Base-by-base conservation (phyloP, 306 rosid species). In the Myrica gale region DNA sequence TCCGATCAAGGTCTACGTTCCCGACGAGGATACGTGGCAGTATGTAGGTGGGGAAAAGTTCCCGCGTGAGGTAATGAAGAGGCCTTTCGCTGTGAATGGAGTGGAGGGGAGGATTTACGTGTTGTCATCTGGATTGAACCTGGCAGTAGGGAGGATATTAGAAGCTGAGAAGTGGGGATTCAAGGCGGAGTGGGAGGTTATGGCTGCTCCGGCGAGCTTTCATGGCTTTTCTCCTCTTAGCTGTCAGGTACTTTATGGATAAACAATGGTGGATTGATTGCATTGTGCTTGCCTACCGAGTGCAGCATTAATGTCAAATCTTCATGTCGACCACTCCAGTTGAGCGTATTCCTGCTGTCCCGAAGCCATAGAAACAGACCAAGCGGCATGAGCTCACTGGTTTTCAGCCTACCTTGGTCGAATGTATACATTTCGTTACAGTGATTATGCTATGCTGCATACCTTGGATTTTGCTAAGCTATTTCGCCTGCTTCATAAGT, bases 181-280 rank as follows among this genome's bases (percentile, higher is more conserved):
- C 17, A 74, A 32, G 61, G 71, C 86, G 55, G 86, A 65, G 79
- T 89, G 95, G 95, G 79, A 81, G 63, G 85, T 91, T 0, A 3
- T 88, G 73, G 77, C 85, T 12, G 92, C 89, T 51, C 85, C 90
- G 0, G 16, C 37, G 8, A 76, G 72, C 5, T 91, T 89, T 7
- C 19, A 69, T 0, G 84, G 83, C 1, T 86, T 89, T 8, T 23
- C 83, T 0, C 88, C 95, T 15, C 80, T 44, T 20, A 80, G 70
- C 68, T 88, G 87, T 61, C 90, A 86, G 77, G 61, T 91, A 44
- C 72, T 91, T 9, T 79, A 82, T 74, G 95, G 90, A 51, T 91
- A 70, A 81, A 58, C 10, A 44, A 8, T 0, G 45, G 9, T 0
- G 21, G 21, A n/a, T 57, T 57, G 37, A 32, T 32, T 32, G 3